Conservation (phyloP, 2,329 filamentous ascomycete genomes). For the Curvularia sp. region DNA sequence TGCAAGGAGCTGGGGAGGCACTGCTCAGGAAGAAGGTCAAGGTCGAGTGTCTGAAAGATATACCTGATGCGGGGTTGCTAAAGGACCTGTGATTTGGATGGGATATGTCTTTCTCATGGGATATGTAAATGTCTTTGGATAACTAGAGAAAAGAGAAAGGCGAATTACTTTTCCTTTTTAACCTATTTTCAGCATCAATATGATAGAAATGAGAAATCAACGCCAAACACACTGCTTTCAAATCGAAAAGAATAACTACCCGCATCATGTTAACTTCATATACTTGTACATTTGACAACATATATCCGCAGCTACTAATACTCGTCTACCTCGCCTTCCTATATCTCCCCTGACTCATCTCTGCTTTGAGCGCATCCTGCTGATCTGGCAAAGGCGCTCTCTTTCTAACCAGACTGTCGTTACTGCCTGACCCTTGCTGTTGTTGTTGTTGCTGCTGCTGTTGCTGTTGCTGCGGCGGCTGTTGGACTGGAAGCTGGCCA, state of each 20-base stretch:
- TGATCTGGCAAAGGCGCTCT: conserved; percentile 81
- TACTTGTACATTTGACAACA: neutral
- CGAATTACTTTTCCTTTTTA: neutral
- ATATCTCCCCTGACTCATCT: conserved; percentile 69
- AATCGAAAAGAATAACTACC: neutral
- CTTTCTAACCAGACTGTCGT: conserved; percentile 39
- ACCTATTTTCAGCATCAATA: neutral
- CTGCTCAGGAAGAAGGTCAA: conserved; percentile 22
- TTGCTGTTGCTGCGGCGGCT: neutral
- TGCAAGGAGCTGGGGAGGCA: conserved; percentile 13
- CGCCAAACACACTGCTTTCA: neutral
- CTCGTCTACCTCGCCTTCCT: conserved; percentile 37
- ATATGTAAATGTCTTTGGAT: neutral
- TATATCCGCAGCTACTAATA: neutral
- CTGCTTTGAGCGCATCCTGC: conserved; percentile 78
- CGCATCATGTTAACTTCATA: conserved; percentile 1
- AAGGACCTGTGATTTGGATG: conserved; percentile 13
- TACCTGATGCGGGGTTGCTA: conserved; percentile 31
- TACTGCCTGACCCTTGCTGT: conserved; percentile 24
- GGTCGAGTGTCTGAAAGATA: conserved; percentile 28
- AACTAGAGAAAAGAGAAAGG: neutral
- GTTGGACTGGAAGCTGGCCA: conserved; percentile 3
- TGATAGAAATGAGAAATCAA: neutral
- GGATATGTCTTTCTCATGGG: neutral
- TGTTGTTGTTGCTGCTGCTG: conserved; percentile 11